Percentiles rank a stretch among this genome's conserved stretches.
phyloP scores from a whole-genome alignment of 2,329 filamentous ascomycete genomes.

The Sphaerostilbella broomeana region DNA sequence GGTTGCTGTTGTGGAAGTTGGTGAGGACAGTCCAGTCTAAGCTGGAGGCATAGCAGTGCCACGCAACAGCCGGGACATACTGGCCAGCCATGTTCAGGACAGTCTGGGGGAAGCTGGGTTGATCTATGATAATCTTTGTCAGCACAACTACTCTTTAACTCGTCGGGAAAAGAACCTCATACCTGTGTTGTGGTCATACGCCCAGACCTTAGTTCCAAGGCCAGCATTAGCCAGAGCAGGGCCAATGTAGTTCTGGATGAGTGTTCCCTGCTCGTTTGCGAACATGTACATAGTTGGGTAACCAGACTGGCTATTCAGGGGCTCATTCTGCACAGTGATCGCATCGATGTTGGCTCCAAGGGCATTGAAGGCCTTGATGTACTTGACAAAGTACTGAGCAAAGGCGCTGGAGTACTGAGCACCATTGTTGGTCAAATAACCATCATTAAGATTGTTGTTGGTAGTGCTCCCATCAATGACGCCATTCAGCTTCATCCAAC shows the following conservation, averaged over 20 bases:
- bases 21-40: conserved; percentile 31
- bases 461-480: conserved; percentile 28
- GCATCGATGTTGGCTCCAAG: conserved; percentile 11
- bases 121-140: conserved; percentile 17
- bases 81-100: conserved; percentile 27
- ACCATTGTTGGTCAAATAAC: conserved; percentile 25
- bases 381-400: conserved; percentile 26
- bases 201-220: conserved; percentile 12
- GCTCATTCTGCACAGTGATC: conserved; percentile 15
- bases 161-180: conserved; percentile 1
- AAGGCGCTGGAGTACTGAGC: conserved; percentile 26
- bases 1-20: conserved; percentile 32
- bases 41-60: conserved; percentile 33
- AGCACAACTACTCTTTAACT: neutral
- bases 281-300: conserved; percentile 15
- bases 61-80: conserved; percentile 30
- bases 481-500: conserved; percentile 35
- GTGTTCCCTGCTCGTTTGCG: conserved; percentile 11
- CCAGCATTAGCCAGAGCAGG: conserved; percentile 12
- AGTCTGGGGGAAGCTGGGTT: conserved; percentile 29
- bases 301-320: conserved; percentile 14
- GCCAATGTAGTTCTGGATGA: conserved; percentile 14
- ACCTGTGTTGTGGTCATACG: conserved; percentile 27
- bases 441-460: conserved; percentile 19
- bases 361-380: conserved; percentile 14